Conservation (phyloP, 192 early-diverging fungal species). For the Podila epicladia region DNA sequence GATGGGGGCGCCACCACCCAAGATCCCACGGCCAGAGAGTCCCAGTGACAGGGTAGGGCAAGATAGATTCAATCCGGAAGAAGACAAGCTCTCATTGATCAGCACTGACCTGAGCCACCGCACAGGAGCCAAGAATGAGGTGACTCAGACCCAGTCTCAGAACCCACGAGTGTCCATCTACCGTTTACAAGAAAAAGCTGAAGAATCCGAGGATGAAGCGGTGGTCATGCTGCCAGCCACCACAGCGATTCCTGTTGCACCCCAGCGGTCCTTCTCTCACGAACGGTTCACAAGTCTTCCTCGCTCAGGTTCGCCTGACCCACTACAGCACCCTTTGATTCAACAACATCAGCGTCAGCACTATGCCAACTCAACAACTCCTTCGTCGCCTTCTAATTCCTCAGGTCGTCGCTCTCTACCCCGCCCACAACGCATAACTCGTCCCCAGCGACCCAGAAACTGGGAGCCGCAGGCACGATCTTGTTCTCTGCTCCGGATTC, state of each 20-base stretch:
- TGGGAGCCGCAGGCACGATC: background rate
- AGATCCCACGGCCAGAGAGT: slow-evolving; percentile 21
- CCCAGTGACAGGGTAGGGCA: slow-evolving; percentile 36
- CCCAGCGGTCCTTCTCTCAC: background rate
- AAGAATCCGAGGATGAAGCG: background rate
- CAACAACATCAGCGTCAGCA: background rate
- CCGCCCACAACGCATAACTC: slow-evolving; percentile 19
- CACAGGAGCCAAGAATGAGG: background rate
- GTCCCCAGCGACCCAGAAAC: slow-evolving; percentile 19
- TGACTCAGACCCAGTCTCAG: background rate
- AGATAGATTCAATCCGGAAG: slow-evolving; percentile 41
- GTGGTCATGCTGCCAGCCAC: background rate
- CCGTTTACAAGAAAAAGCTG: background rate
- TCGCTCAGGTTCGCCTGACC: background rate
- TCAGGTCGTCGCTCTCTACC: slow-evolving; percentile 15
- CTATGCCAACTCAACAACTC: slow-evolving; percentile 8
- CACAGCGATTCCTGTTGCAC: background rate
- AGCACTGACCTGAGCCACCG: slow-evolving; percentile 6
- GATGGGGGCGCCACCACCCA: background rate
- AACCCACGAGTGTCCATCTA: background rate
- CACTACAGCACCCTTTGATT: background rate
- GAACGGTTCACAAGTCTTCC: background rate
- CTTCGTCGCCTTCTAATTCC: slow-evolving; percentile 23
- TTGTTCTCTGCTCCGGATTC: slow-evolving; percentile 19
- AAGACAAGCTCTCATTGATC: slow-evolving; percentile 33